phyloP scores from a whole-genome alignment of 805 yeast species.

The Gaillardinia entomophila region DNA sequence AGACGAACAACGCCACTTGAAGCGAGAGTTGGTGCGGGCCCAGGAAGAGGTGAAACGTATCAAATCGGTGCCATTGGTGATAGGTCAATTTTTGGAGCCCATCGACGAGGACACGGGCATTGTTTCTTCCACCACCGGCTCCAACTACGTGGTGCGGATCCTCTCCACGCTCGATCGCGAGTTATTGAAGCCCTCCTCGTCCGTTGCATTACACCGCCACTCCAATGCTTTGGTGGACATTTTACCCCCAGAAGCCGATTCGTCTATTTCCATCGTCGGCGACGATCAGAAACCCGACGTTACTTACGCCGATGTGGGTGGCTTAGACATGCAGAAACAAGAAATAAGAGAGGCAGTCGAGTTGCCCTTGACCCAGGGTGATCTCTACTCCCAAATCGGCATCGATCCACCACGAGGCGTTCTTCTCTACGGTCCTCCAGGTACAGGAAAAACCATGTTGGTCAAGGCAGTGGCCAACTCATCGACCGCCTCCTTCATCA shows the following conservation, averaged over 20 bases:
- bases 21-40: slow-evolving; percentile 90
- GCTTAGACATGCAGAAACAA: slow-evolving; percentile 97
- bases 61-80: slow-evolving; percentile 95
- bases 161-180: slow-evolving; percentile 93
- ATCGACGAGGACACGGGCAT: slow-evolving; percentile 95
- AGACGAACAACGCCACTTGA: slow-evolving; percentile 95
- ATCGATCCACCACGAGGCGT: slow-evolving; percentile 99
- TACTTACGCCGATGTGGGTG: slow-evolving; percentile 97
- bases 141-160: slow-evolving; percentile 93
- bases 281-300: slow-evolving; percentile 91
- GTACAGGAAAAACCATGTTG: slow-evolving; percentile 98
- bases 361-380: slow-evolving; percentile 92
- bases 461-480: slow-evolving; percentile 98
- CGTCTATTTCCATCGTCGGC: slow-evolving; percentile 90
- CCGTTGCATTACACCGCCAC: slow-evolving; percentile 97
- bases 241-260: slow-evolving; percentile 97
- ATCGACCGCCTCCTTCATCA: slow-evolving; percentile 90
- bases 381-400: slow-evolving; percentile 94
- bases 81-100: slow-evolving; percentile 97
- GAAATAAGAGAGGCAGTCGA: slow-evolving; percentile 99
- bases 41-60: slow-evolving; percentile 98
- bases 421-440: slow-evolving; percentile 97
- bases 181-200: slow-evolving; percentile 86
- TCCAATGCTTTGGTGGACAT: slow-evolving; percentile 97
- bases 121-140: slow-evolving; percentile 95